Percentiles rank a stretch among this genome's conserved stretches.
Conservation (phyloP, 768 basidiomycete genomes). For the Leccinum truebloodii region DNA sequence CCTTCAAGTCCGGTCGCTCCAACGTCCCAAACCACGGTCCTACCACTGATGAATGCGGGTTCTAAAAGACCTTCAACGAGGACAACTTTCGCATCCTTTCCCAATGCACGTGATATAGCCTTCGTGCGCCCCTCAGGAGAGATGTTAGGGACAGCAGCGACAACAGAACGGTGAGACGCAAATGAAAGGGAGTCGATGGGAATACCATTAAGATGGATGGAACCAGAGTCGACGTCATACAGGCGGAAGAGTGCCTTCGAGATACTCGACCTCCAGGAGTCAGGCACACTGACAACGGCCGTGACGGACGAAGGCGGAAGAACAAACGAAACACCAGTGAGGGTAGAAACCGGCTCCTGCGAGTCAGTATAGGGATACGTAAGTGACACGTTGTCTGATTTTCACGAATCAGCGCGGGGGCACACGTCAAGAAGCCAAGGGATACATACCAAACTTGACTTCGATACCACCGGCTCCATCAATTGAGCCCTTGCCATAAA, state of each 20-base stretch:
- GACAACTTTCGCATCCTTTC: slow-evolving; percentile 27
- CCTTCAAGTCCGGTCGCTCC: slow-evolving; percentile 34
- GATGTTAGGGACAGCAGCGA: slow-evolving; percentile 92
- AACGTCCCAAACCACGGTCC: slow-evolving; percentile 32
- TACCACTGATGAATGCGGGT: slow-evolving; percentile 15
- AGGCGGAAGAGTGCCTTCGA: slow-evolving; percentile 89
- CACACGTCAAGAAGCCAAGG: background rate
- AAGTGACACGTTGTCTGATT: slow-evolving; percentile 78
- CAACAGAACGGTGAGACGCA: slow-evolving; percentile 70
- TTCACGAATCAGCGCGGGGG: background rate
- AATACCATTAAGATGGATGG: slow-evolving; percentile 82
- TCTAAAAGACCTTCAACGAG: slow-evolving; percentile 31
- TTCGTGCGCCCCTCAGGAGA: slow-evolving; percentile 27
- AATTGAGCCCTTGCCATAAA: slow-evolving; percentile 76
- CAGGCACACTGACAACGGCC: slow-evolving; percentile 85
- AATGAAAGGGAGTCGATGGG: slow-evolving; percentile 90
- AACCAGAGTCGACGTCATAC: slow-evolving; percentile 82
- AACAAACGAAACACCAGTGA: slow-evolving; percentile 82
- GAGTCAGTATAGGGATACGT: slow-evolving; percentile 64
- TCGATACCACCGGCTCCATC: slow-evolving; percentile 72
- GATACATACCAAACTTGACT: slow-evolving; percentile 78
- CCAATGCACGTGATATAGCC: slow-evolving; percentile 26
- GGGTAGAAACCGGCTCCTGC: slow-evolving; percentile 53
- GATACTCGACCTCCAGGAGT: slow-evolving; percentile 82
- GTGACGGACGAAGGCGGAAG: slow-evolving; percentile 86